Base-by-base conservation (phyloP, 73 alveolate species). In the Paramecium pentaurelia region DNA sequence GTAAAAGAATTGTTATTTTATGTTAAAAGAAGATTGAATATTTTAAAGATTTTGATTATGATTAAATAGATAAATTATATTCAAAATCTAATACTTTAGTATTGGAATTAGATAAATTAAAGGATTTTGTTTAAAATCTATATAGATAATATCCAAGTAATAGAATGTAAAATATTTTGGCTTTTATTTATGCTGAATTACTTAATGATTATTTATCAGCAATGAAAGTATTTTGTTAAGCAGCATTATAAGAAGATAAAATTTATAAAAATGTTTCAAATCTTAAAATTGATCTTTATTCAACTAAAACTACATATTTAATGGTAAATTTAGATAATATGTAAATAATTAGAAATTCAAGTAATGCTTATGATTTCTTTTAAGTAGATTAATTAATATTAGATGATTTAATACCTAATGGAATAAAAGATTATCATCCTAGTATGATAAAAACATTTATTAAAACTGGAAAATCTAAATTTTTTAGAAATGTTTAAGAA, bases 151-250 rank as follows among this genome's bases (percentile, higher is more conserved):
- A 45, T 11, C 91, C 91, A 22, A 27, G 58, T 7, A 32, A 30
- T 80, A 80, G 58, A 25, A 32, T 80, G 34, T 27, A 80, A 45
- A 45, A 44, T 80, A 64, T 47, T 6, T 27, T 80, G 25, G 73
- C 91, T 9, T 80, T 80, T 47, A 80, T 80, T 45, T 80, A 80
- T 44, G 73, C 91, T 38, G 91, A 80, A 80, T 25, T 80, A 22
- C 32, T 80, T 22, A 80, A 80, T 80, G 91, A 80, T 80, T 80
- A 80, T 28, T 47, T 80, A 27, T 42, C 91, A 22, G 91, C 91
- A 2, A 45, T 38, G 49, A 80, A 80, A 49, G 38, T 47, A 14
- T 40, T 42, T 25, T 12, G 36, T 32, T 25, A 25, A 10, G 34
- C 75, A 25, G 44, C 91, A 8, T 28, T 45, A 32, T 30, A 45